Base-by-base conservation (phyloP, 2,329 filamentous ascomycete species). In the Dissoconium aciculare region DNA sequence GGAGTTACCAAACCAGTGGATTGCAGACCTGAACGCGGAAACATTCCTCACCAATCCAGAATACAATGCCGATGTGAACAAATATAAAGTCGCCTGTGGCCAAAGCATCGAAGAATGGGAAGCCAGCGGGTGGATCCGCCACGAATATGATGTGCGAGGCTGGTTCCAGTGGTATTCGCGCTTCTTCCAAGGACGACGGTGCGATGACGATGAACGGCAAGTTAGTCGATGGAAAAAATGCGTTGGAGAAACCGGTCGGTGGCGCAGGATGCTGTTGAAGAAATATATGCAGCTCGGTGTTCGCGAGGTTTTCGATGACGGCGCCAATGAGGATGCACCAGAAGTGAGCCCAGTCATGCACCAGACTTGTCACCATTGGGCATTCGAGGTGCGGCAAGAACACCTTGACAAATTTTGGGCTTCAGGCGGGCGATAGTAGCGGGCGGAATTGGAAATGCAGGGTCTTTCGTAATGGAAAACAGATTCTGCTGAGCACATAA, bases 121-220 rank as follows among this genome's bases (percentile, higher is more conserved):
- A 42, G 61, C 59, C 0, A 55, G 55, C 3, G 66, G 67, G 0
- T 71, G 66, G 66, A 69, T 70, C 28, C 53, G 55, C n/a, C 65
- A 67, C 38, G 53, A 55, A 14, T 58, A 60, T 31, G 66, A 70
- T 44, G 60, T 67, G 2, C 46, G 67, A 27, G 66, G 66, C 4
- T 71, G 64, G 66, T 68, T 69, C 40, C 66, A 69, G 42, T 69
- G 66, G 66, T 69, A 68, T 43, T 60, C 58, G 28, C 57, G 64
- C 0, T 69, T 68, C 45, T 69, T 60, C 47, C 53, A 52, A 13
- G 65, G 66, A 0, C 42, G 66, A 23, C 47, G 66, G 15, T 66
- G 65, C 38, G 61, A 55, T 0, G 64, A 68, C 31, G 66, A 69
- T 38, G 63, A 60, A 17, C 52, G 65, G 33, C 66, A 70, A 49